These are phyloP conservation scores for Adansonia grandidieri DNA, from an alignment of 441 rosid species.

Conservation along the genomic window DNA sequence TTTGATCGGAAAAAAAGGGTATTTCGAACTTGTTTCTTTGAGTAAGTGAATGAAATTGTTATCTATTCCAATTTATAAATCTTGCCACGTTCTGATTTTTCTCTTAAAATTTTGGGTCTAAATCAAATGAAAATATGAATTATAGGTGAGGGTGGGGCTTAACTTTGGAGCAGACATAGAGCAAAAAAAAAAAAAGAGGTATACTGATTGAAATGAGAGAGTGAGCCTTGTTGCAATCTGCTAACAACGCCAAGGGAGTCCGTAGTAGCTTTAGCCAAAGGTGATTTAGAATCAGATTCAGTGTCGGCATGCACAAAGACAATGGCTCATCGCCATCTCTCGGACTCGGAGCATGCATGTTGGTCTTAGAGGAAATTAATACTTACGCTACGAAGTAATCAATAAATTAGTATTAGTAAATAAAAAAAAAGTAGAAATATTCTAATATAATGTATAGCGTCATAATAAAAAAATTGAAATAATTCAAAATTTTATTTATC, in stretches of 20 bases:
- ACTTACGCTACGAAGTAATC: background rate
- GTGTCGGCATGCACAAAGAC: constrained; percentile 27
- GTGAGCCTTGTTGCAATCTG: constrained; percentile 35
- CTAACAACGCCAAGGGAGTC: constrained; percentile 49
- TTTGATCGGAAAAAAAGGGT: background rate
- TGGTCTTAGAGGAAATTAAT: constrained; percentile 36
- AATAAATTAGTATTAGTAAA: too few relatives aligned
- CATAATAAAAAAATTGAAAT: too few relatives aligned
- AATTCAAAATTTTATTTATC: too few relatives aligned
- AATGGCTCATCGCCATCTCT: constrained; percentile 38
- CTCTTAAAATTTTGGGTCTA: background rate
- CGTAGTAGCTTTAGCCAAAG: constrained; percentile 23
- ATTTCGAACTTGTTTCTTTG: background rate
- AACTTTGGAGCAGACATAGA: background rate
- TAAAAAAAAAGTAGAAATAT: too few relatives aligned
- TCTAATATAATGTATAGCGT: too few relatives aligned
- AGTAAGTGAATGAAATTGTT: background rate
- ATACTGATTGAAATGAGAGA: constrained; percentile 26
- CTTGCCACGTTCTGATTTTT: background rate
- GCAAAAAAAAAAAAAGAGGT: too few relatives aligned
- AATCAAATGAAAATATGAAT: background rate
- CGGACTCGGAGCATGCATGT: constrained; percentile 35
- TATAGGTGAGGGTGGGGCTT: background rate
- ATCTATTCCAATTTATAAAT: background rate
- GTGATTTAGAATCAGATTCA: constrained; percentile 3